Base-by-base conservation (phyloP, 352 stramenopile genomes). In the Phytopythium oedochilum region DNA sequence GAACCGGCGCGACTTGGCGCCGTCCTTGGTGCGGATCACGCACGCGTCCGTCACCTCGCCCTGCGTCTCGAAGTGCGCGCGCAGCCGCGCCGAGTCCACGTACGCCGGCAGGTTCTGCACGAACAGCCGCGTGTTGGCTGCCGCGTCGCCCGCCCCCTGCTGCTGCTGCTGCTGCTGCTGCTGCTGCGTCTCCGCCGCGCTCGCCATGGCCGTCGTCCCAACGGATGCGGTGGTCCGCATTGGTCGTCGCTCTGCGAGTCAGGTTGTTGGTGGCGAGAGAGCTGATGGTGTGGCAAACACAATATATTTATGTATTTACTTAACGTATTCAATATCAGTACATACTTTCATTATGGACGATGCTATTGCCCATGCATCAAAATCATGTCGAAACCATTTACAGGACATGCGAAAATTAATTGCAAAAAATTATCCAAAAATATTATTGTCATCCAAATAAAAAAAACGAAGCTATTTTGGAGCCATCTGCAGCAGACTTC, bases 21-120 rank as follows among this genome's bases (percentile, higher is more conserved):
- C 86, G 57, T 96, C 85, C 60, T 96, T 96, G n/a, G 85, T 96
- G 61, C 80, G 78, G 49, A 96, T 80, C 39, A 97, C 84, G 34
- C 81, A 87, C 26, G 88, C 86, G 68, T 97, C 89, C 35, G 89
- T 96, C 55, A 97, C 87, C 45, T 94, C 80, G 15, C 86, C 83
- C 54, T 91, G 66, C 22, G 66, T 42, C n/a, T 60, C 68, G 53
- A 96, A 96, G 50, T 92, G 83, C 48, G 89, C 79, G 31, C 81
- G 72, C 47, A 94, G 59, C 17, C 81, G 75, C 34, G 75, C 70
- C 28, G 81, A 86, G 57, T 94, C 83, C 36, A 90, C 79, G 29
- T 94, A 94, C 43, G 66, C 59, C 17, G 83, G 83, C 6, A 94
- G 66, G 59, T 94, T 94, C 66, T 92, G 83, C 61, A 94, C 81